These are phyloP conservation scores for Parastagonospora nodorum DNA, from an alignment of 2,329 filamentous ascomycete genomes.

Conservation along the genomic window DNA sequence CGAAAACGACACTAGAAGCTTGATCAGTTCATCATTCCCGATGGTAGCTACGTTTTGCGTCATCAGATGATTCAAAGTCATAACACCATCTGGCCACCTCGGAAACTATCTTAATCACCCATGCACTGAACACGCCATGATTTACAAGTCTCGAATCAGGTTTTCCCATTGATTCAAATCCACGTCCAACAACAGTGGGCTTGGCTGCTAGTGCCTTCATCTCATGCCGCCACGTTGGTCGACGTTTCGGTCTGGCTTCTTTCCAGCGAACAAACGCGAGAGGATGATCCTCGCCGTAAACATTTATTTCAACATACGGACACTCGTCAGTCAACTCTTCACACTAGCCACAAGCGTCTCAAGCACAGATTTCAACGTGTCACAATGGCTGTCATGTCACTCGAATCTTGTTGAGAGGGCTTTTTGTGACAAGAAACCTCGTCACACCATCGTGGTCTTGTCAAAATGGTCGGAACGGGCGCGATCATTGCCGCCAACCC, in stretches of 20 bases:
- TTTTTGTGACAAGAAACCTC: slow-evolving; percentile 4
- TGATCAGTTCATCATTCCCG: too few species aligned
- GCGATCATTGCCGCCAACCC: slow-evolving; percentile 18
- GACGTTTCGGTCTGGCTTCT: neutral
- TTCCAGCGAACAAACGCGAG: neutral
- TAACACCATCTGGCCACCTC: too few species aligned
- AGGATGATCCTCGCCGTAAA: slow-evolving; percentile 1
- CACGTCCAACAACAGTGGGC: neutral
- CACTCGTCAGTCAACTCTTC: too few species aligned
- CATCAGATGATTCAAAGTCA: too few species aligned
- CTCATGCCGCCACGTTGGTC: neutral
- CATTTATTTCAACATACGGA: neutral
- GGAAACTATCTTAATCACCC: too few species aligned
- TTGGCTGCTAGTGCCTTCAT: neutral
- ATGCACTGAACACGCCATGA: neutral
- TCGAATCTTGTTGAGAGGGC: too few species aligned
- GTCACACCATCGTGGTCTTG: slow-evolving; percentile 10
- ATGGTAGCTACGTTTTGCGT: too few species aligned
- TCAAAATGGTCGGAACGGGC: slow-evolving; percentile 8
- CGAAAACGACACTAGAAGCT: too few species aligned
- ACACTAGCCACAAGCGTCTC: too few species aligned
- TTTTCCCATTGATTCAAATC: neutral
- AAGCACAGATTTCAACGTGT: too few species aligned
- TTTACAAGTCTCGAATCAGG: neutral
- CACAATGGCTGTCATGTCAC: neutral